Conservation (phyloP, 805 yeast genomes). For the Candida lessepsii region DNA sequence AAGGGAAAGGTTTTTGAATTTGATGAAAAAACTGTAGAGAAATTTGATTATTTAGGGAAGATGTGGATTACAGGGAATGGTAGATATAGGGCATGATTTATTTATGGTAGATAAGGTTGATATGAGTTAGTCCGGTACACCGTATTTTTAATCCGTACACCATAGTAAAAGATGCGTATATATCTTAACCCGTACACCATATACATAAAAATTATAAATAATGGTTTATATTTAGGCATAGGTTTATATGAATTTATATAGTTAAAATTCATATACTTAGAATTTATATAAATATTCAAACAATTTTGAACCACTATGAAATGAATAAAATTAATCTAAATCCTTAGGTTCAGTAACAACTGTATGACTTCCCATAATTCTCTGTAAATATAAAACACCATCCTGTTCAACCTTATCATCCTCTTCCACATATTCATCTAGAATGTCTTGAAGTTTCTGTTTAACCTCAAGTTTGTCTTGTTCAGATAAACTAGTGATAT, state of each 20-base stretch:
- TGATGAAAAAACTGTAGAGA: slow-evolving; percentile 8
- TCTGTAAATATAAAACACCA: slow-evolving; percentile 18
- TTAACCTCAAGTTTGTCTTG: slow-evolving; percentile 34
- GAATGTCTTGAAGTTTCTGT: slow-evolving; percentile 26
- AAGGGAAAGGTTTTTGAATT: slow-evolving; percentile 27
- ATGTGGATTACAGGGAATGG: slow-evolving; percentile 28
- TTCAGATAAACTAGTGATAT: slow-evolving; percentile 45
- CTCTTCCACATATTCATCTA: slow-evolving; percentile 20
- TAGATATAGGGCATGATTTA: too few species aligned
- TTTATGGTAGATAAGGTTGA: too few species aligned
- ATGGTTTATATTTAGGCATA: background rate
- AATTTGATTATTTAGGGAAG: slow-evolving; percentile 32
- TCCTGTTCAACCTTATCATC: slow-evolving; percentile 14
- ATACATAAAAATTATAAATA: background rate
- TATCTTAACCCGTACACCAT: too few species aligned
- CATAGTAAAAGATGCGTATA: too few species aligned
- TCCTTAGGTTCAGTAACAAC: slow-evolving; percentile 14
- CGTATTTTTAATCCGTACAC: too few species aligned
- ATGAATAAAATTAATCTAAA: too few species aligned
- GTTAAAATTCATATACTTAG: too few species aligned
- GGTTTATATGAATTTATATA: too few species aligned
- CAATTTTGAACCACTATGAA: too few species aligned
- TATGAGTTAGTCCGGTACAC: too few species aligned
- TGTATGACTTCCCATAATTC: slow-evolving; percentile 27
- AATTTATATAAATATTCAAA: too few species aligned